Evolutionary conservation across 169 alveolate species (phyloP), one percentile per base, ranked within the genome.

Genomic region (Plasmodium reichenowi): DNA sequence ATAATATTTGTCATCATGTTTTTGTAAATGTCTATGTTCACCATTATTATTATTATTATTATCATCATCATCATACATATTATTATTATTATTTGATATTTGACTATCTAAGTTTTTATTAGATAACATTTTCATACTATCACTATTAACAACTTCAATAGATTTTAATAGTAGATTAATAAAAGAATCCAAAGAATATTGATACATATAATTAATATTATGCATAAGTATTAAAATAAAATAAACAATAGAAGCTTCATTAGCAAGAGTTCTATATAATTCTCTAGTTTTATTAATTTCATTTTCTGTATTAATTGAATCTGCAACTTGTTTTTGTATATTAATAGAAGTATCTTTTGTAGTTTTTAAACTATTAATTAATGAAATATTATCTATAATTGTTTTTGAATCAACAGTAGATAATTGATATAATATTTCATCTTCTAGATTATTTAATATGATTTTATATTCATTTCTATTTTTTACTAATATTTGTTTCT

Each of bases 181-280:
- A 91, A 98, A 98, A 50, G 98, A 94, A 91, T 98, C 99, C 66
- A 98, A 95, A 1, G 99, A 97, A 88, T 96, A 97, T 94, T 98
- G 98, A 96, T 98, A 98, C 99, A 98, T 98, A 92, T 97, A 98
- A 88, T 97, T 98, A 87, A 98, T 97, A 93, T 96, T 96, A 91
- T 97, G 96, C 71, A 98, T 95, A 88, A 97, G 96, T 54, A 98
- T 97, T 70, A 98, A 94, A 67, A 97, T 93, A 97, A 98, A 98
- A 95, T 97, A 98, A 59, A 98, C 96, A 98, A 97, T 97, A 24
- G 99, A 97, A 64, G 99, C 99, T 94, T 97, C 99, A 38, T 98
- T 97, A 24, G 99, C 99, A 0, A 97, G 98, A 8, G 98, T 95
- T 94, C 99, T 95, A 93, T 97, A 98, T 17, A 96, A 94, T 94